Evolutionary conservation across 257 asterid species (phyloP), one percentile per base, ranked within the genome.

Genomic region (Ilex asprella): DNA sequence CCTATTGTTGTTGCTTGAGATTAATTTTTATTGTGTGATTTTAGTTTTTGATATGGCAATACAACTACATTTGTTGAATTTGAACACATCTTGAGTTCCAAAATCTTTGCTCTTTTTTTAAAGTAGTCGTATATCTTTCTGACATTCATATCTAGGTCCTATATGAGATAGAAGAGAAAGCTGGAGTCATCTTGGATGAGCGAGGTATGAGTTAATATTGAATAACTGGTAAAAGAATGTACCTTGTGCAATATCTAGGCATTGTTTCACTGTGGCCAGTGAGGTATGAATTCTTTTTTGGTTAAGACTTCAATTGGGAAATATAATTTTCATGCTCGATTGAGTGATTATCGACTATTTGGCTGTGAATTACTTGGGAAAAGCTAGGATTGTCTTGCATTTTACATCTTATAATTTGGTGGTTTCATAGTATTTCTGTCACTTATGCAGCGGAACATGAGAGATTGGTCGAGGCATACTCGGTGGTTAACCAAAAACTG

Each of bases 111-210:
- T n/a, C n/a, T 16, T 12, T 30, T 41, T 30, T 60, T 69, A 59
- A 21, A 54, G 56, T 15, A 3, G n/a, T 50, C 2, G 55, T 54
- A 69, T 11, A 8, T 21, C 8, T 16, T 5, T 16, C 13, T 44
- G 3, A 15, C 46, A 39, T 47, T 41, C 13, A 54, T 60, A 57
- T 16, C 57, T 64, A 89, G 97, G 95, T 92, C 69, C 95, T 92
- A 51, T 64, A 73, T 59, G 97, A 92, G 80, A 79, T 92, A 62
- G 99, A 92, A 73, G 85, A 81, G 80, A 92, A 86, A 69, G 87
- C 96, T 47, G 89, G 77, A 49, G 77, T 75, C 62, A 86, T 92
- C 78, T 70, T 92, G 86, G 97, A 90, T 32, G 99, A 92, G 81
- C 86, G 99, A 70, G 97, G 97, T 89, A 67, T 44, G 70, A 54